Evolutionary conservation across 1,139 yeast species (phyloP).

Genomic region (Geotrichum candidum): DNA sequence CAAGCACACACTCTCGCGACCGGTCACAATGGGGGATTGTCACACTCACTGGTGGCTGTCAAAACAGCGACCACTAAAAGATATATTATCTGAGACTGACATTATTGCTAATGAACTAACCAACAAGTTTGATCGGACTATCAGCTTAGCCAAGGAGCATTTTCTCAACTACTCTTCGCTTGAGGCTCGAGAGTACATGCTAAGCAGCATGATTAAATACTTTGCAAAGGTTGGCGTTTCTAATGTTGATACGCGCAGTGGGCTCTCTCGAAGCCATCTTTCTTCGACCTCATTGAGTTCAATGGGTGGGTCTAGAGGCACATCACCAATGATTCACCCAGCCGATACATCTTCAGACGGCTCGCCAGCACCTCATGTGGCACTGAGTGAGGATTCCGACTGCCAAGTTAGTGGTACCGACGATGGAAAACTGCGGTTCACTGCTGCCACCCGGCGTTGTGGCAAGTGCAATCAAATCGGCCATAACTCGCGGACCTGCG

Average conservation of each 20-base stretch:
- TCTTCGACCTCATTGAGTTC: neutral
- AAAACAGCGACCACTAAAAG: conserved; percentile 9
- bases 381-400: neutral
- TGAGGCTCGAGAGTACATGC: conserved; percentile 15
- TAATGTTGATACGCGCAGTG: conserved; percentile 5
- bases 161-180: conserved; percentile 12
- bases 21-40: conserved; percentile 16
- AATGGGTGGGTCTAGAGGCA: neutral
- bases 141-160: conserved; percentile 14
- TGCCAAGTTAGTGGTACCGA: neutral
- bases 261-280: neutral
- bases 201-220: conserved; percentile 10
- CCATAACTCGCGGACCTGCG: conserved; percentile 11
- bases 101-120: conserved; percentile 10
- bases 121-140: conserved; percentile 15
- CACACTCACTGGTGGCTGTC: conserved; percentile 19
- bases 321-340: conserved; percentile 2
- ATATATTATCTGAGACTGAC: conserved; percentile 12
- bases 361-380: neutral
- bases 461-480: conserved; percentile 12
- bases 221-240: conserved; percentile 14
- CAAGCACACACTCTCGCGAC: conserved; percentile 18
- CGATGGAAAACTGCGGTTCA: neutral
- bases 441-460: conserved; percentile 3
- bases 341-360: neutral